Conservation (phyloP, 2,329 filamentous ascomycete species). For the Monilinia laxa region DNA sequence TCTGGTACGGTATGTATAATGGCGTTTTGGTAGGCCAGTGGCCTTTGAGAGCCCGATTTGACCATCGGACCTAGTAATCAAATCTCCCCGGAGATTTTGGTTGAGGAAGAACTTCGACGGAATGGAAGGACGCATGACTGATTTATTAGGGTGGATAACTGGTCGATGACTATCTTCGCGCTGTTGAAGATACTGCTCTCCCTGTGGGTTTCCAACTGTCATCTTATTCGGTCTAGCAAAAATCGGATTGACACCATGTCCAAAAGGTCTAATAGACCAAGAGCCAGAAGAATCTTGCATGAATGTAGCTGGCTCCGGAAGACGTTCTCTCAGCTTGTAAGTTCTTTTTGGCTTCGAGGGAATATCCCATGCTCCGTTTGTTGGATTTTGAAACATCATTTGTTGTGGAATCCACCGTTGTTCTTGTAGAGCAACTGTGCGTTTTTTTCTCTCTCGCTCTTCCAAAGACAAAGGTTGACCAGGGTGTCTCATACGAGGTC, state of each 20-base stretch:
- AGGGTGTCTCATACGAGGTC: not conserved
- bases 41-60: not conserved
- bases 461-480: conserved; percentile 17
- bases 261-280: conserved; percentile 38
- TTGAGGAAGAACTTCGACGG: conserved; percentile 28
- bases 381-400: conserved; percentile 31
- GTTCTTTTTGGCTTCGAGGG: conserved; percentile 6
- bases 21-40: conserved; percentile 1
- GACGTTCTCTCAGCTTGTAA: conserved; percentile 22
- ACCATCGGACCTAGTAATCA: conserved; percentile 1
- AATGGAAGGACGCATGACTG: conserved; percentile 27
- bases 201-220: conserved; percentile 30
- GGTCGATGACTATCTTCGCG: conserved; percentile 34
- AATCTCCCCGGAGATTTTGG: conserved; percentile 7
- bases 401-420: conserved; percentile 29
- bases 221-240: conserved; percentile 34
- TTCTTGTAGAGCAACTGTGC: not conserved
- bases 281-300: conserved; percentile 37
- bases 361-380: conserved; percentile 37
- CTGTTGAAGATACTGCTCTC: conserved; percentile 30
- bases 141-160: conserved; percentile 31
- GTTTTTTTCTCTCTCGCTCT: conserved; percentile 22
- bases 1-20: conserved; percentile 20
- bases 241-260: conserved; percentile 39
- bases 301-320: conserved; percentile 39